Evolutionary conservation across 2,329 filamentous ascomycete species (phyloP).

Genomic region (Sarocladium strictum): DNA sequence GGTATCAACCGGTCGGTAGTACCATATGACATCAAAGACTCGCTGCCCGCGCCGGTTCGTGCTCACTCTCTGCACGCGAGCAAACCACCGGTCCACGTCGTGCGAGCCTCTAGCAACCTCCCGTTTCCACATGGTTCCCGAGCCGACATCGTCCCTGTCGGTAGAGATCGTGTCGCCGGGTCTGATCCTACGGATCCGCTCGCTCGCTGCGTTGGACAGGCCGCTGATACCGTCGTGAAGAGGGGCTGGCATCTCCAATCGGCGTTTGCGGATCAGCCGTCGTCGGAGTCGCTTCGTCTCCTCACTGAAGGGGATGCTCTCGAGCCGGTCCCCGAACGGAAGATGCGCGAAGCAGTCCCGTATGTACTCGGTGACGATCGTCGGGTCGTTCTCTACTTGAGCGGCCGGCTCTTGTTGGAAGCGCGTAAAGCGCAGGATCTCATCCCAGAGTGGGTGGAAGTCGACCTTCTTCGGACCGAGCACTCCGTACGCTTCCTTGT

Average conservation of each 20-base stretch:
- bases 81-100: conserved; percentile 58
- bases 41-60: conserved; percentile 25
- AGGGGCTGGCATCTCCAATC: conserved; percentile 21
- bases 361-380: conserved; percentile 66
- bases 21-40: conserved; percentile 63
- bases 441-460: conserved; percentile 47
- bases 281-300: conserved; percentile 22
- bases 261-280: conserved; percentile 20
- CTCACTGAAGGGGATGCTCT: conserved; percentile 24
- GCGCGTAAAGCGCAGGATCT: conserved; percentile 33
- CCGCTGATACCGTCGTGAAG: conserved; percentile 18
- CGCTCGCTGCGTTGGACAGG: conserved; percentile 16
- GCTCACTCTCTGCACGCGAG: conserved; percentile 57
- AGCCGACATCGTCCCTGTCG: conserved; percentile 35
- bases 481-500: conserved; percentile 55
- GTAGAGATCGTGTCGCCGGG: conserved; percentile 46
- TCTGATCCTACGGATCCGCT: conserved; percentile 27
- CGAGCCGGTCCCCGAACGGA: conserved; percentile 49
- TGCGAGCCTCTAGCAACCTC: conserved; percentile 34
- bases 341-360: conserved; percentile 58
- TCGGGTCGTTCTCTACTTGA: conserved; percentile 25
- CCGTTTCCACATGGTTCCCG: conserved; percentile 50
- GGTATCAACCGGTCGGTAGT: conserved; percentile 67
- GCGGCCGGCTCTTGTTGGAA: conserved; percentile 23
- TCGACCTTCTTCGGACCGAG: conserved; percentile 21